These are phyloP conservation scores for Claviceps maximensis DNA, from an alignment of 2,329 filamentous ascomycete genomes.

Conservation along the genomic window DNA sequence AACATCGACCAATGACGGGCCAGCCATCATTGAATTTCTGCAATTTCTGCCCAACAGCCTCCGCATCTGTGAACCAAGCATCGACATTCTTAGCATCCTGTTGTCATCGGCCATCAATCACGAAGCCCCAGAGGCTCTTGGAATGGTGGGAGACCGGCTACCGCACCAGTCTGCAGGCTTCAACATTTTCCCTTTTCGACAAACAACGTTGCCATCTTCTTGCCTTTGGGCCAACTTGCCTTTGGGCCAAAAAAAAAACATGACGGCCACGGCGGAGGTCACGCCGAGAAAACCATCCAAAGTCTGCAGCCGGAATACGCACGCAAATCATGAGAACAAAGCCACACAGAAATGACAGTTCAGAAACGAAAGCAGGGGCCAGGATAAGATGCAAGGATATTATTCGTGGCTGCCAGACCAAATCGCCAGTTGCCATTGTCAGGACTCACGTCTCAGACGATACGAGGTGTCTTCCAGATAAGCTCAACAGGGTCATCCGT, in stretches of 20 bases:
- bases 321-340: neutral
- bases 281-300: neutral
- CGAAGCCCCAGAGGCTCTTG: too few relatives aligned
- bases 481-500: neutral
- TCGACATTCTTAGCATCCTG: neutral
- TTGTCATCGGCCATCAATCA: too few relatives aligned
- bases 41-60: neutral
- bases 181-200: too few relatives aligned
- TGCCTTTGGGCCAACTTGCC: too few relatives aligned
- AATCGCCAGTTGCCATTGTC: neutral
- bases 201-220: too few relatives aligned
- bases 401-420: neutral
- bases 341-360: neutral
- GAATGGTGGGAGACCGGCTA: too few relatives aligned
- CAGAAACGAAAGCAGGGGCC: neutral
- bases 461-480: neutral
- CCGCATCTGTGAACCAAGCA: neutral
- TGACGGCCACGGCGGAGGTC: neutral
- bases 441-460: neutral
- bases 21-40: neutral
- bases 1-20: too few relatives aligned
- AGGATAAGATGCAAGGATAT: neutral
- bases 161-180: too few relatives aligned
- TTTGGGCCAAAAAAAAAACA: too few relatives aligned
- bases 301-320: neutral